Conservation (phyloP, 306 rosid genomes). For the Malus asiatica region DNA sequence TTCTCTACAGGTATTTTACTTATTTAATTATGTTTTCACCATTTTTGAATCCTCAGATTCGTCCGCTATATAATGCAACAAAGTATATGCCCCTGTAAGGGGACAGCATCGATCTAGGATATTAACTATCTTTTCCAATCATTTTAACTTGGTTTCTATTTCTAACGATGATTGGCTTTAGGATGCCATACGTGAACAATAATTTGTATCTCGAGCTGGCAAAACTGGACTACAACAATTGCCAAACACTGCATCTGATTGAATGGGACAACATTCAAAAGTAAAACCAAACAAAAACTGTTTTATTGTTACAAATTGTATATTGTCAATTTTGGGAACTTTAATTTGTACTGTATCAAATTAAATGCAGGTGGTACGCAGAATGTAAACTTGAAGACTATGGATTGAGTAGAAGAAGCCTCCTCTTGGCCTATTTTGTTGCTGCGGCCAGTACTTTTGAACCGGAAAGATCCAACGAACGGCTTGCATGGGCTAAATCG, state of each 20-base stretch:
- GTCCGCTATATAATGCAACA: no score
- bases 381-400: constrained; percentile 49
- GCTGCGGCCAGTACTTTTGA: constrained; percentile 67
- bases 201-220: constrained; percentile 70
- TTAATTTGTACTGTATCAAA: neutral
- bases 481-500: constrained; percentile 79
- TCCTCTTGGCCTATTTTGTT: constrained; percentile 56
- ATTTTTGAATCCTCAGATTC: no score
- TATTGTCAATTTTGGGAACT: no score
- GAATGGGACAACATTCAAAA: constrained; percentile 63
- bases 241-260: constrained; percentile 57
- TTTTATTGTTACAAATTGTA: no score
- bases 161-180: constrained; percentile 6
- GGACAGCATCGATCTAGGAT: no score
- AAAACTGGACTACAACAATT: constrained; percentile 70
- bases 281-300: neutral
- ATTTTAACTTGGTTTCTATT: no score
- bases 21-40: no score
- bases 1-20: constrained; percentile 59
- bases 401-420: constrained; percentile 49
- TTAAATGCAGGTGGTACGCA: constrained; percentile 55
- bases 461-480: constrained; percentile 53
- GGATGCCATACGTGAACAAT: constrained; percentile 75
- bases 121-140: no score
- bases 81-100: no score